A percentile compares a stretch with the other conserved stretches of the same genome.
Evolutionary conservation across 1,139 yeast species (phyloP).

Genomic region (Candida gigantensis): DNA sequence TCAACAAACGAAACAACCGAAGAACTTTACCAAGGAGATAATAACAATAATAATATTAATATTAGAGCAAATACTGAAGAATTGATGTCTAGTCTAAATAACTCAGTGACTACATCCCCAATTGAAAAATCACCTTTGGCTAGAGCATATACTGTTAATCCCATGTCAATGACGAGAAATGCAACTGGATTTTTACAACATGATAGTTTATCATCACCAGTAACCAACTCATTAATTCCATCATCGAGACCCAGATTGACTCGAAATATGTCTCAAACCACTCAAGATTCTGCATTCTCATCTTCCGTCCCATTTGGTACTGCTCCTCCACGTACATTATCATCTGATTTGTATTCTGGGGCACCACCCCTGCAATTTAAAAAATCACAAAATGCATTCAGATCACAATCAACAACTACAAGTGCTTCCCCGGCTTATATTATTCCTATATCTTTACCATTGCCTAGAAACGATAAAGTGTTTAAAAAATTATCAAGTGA

Average conservation of each 20-base stretch:
- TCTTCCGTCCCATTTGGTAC: neutral
- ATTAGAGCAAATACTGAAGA: no score
- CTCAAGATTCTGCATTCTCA: slow-evolving; percentile 33
- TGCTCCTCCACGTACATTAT: slow-evolving; percentile 11
- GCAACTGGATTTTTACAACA: slow-evolving; percentile 5
- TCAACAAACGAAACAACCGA: slow-evolving; percentile 7
- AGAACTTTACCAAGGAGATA: slow-evolving; percentile 1
- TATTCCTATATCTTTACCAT: slow-evolving; percentile 45
- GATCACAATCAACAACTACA: no score
- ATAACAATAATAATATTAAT: no score
- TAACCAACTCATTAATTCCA: slow-evolving; percentile 25
- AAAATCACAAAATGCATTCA: no score
- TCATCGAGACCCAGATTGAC: slow-evolving; percentile 28
- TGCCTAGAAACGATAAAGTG: slow-evolving; percentile 45
- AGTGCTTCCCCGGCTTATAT: slow-evolving; percentile 52
- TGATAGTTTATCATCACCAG: slow-evolving; percentile 6
- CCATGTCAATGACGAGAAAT: slow-evolving; percentile 15
- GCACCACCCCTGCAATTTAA: no score
- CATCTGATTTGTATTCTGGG: slow-evolving; percentile 12
- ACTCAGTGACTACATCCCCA: slow-evolving; percentile 27
- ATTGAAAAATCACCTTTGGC: slow-evolving; percentile 27
- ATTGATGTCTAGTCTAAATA: neutral
- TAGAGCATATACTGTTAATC: slow-evolving; percentile 24
- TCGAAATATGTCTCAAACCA: slow-evolving; percentile 38
- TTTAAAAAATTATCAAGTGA: slow-evolving; percentile 46